phyloP scores from a whole-genome alignment of 192 early-diverging fungal species.

The Mortierella hygrophila region DNA sequence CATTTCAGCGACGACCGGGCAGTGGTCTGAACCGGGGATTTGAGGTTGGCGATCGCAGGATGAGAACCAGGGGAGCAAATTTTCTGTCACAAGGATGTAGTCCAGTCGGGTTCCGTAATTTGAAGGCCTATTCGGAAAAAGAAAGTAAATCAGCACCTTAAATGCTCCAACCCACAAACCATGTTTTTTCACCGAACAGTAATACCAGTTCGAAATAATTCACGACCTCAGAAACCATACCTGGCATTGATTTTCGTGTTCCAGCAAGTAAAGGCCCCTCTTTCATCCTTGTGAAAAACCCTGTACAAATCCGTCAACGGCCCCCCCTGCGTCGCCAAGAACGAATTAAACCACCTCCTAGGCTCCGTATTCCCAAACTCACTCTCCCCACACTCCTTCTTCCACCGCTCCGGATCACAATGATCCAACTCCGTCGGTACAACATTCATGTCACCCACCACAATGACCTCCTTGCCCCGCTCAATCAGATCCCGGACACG shows the following conservation, averaged over 20 bases:
- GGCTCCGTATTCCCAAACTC: constrained; percentile 69
- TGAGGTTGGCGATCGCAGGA: constrained; percentile 68
- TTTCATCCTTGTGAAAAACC: constrained; percentile 67
- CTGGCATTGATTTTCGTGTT: constrained; percentile 80
- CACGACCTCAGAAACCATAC: constrained; percentile 25
- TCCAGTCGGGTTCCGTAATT: constrained; percentile 81
- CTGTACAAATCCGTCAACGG: constrained; percentile 77
- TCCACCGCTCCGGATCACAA: constrained; percentile 73
- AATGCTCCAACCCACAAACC: neutral
- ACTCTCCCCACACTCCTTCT: constrained; percentile 64
- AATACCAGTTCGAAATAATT: neutral
- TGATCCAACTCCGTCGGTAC: constrained; percentile 76
- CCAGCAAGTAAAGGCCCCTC: constrained; percentile 75
- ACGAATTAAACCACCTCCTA: constrained; percentile 75
- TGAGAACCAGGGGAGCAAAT: constrained; percentile 70
- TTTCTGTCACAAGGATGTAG: constrained; percentile 72
- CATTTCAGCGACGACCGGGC: constrained; percentile 72
- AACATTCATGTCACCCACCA: constrained; percentile 80
- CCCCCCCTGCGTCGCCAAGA: constrained; percentile 71
- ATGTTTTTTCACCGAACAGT: neutral
- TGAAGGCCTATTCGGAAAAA: constrained; percentile 46
- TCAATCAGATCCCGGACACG: constrained; percentile 63
- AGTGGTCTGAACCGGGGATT: constrained; percentile 86
- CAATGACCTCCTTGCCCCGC: constrained; percentile 68
- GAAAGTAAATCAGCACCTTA: neutral